Conservation (phyloP, 1,284 basidiomycete genomes). For the Ustilago cynodontis region DNA sequence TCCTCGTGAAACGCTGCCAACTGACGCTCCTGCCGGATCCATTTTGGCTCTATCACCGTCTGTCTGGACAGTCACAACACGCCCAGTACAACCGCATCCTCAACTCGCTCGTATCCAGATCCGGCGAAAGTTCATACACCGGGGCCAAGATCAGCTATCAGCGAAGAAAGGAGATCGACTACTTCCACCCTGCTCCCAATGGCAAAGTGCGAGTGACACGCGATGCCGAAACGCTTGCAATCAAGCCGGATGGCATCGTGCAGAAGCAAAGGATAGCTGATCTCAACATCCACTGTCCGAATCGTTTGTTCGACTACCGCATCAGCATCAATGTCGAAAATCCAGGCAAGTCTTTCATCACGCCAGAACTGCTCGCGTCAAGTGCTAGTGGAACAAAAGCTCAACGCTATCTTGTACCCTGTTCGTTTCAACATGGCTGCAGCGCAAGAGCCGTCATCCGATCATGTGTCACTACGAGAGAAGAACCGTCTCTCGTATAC, state of each 20-base stretch:
- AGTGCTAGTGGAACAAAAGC: neutral
- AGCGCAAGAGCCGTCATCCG: conserved; percentile 62
- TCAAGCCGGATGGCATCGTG: conserved; percentile 73
- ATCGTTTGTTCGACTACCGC: conserved; percentile 86
- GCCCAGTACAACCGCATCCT: conserved; percentile 85
- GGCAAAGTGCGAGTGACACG: conserved; percentile 85
- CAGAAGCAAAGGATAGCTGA: conserved; percentile 86
- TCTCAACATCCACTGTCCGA: conserved; percentile 87
- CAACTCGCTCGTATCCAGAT: conserved; percentile 75
- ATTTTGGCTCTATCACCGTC: neutral
- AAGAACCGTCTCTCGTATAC: conserved; percentile 93
- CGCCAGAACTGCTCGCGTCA: neutral
- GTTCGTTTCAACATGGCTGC: neutral
- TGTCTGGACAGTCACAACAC: conserved; percentile 79
- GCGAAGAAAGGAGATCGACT: conserved; percentile 84
- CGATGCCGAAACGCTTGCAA: conserved; percentile 79
- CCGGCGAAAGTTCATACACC: conserved; percentile 69
- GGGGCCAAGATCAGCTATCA: conserved; percentile 79
- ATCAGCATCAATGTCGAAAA: conserved; percentile 88
- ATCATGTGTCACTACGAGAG: conserved; percentile 73
- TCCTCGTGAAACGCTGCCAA: neutral
- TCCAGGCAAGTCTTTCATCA: conserved; percentile 50
- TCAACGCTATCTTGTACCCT: neutral
- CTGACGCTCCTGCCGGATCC: neutral
- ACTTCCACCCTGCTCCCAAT: conserved; percentile 76